Percentiles rank a stretch among this genome's conserved stretches.
These are phyloP conservation scores for Teunomyces pallodes DNA, from an alignment of 805 yeast species.

Conservation along the genomic window DNA sequence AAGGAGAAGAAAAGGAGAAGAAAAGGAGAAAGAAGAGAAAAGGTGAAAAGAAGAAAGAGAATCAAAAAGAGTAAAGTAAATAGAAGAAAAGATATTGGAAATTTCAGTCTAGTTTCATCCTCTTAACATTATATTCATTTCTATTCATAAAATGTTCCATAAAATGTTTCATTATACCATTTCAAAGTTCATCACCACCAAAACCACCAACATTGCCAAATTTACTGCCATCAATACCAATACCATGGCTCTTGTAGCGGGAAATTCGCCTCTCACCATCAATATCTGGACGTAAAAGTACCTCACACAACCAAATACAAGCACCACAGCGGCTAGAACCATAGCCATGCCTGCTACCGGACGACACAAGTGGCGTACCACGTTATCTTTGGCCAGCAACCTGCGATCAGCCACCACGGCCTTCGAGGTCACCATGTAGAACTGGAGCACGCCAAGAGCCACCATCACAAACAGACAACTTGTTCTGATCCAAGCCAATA, in stretches of 20 bases:
- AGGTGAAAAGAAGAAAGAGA: neutral
- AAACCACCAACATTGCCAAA: constrained; percentile 15
- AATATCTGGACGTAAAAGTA: constrained; percentile 25
- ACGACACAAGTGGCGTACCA: constrained; percentile 8
- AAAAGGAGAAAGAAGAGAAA: neutral
- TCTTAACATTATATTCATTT: too few species aligned
- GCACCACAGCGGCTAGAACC: constrained; percentile 14
- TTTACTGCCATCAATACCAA: constrained; percentile 16
- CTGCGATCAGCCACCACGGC: neutral
- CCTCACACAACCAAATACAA: constrained; percentile 21
- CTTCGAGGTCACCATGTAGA: constrained; percentile 17
- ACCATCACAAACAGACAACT: constrained; percentile 21
- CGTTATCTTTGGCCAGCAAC: neutral
- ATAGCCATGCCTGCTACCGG: constrained; percentile 17
- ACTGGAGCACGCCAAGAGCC: constrained; percentile 23
- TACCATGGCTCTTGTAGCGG: constrained; percentile 22
- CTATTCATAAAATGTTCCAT: too few species aligned
- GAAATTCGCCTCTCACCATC: constrained; percentile 19
- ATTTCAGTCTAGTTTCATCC: too few species aligned
- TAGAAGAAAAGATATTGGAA: neutral
- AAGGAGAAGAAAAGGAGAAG: neutral
- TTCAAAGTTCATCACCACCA: constrained; percentile 18
- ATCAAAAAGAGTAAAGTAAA: neutral
- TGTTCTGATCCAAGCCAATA: constrained; percentile 30
- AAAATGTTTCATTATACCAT: too few species aligned